Evolutionary conservation across 495 filamentous ascomycete genomes (phyloP), one percentile per base, ranked within the genome.

Genomic region (Usnea hakonensis): DNA sequence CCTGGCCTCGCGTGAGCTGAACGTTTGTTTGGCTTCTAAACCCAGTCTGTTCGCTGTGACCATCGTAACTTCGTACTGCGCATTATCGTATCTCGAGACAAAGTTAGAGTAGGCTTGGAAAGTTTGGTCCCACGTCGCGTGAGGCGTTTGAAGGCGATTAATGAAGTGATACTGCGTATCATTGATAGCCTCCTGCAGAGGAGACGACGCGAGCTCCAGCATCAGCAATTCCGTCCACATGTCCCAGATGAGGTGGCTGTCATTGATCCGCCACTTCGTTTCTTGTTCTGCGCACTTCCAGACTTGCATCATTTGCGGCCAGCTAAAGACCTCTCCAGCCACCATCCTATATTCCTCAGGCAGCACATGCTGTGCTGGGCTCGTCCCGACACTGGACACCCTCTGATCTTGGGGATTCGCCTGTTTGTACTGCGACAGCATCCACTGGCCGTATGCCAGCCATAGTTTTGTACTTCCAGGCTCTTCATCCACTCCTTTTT

Each of bases 171-270:
- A 79, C 21, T 82, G 81, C 60, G 96, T 81, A 35, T 84, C 79
- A 53, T 80, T 79, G 37, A 91, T 75, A 60, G 83, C 84, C 19
- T 85, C 79, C 53, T 77, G 75, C 5, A 79, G 79, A 16, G 81
- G 77, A 3, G 76, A 75, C 54, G 76, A 79, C n/a, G 80, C 76
- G 66, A 89, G 64, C 78, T 88, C 90, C 76, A 81, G 73, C 60
- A 81, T 68, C 32, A 84, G 68, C 23, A 88, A 71, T 35, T 87
- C 79, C 13, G 84, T 75, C 57, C 86, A 92, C 62, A 85, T 86
- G 70, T 96, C 85, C 92, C 92, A 98, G n/a, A 97, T 80, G 55
- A 86, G 67, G 67, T 94, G 83, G 75, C 92, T 96, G 69, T 96
- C 90, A 68, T 85, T 82, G 62, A 97, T 81, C 67, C 89, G 86